Evolutionary conservation across 208 protist species (phyloP), one percentile per base, ranked within the genome.

Genomic region (Leishmania arabica): DNA sequence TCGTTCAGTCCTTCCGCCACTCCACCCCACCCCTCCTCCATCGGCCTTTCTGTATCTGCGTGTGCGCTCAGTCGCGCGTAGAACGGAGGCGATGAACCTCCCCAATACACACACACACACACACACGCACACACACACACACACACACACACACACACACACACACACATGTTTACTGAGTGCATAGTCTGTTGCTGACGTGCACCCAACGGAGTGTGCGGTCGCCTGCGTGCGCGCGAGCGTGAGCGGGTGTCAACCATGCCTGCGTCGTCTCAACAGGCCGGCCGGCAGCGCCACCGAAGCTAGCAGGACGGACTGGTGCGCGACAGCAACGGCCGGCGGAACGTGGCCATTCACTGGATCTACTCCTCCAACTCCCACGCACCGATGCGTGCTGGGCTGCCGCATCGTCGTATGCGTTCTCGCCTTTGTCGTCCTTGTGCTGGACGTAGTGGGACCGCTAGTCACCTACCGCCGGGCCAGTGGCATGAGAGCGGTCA

Each of bases 301-400:
- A 47, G 58, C 49, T 62, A 64, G 73, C 64, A 42, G 40, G 73
- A 49, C 24, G 73, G 79, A 15, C 40, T 71, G 21, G 68, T 80
- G 17, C 42, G 68, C 42, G 68, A 76, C 31, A 34, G 75, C 68
- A 34, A 40, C 53, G 68, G 75, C 2, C 49, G 62, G 45, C 1
- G 5, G 4, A 70, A 80, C 37, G 68, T 80, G 4, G 68, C 75
- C 4, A n/a, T 85, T 13, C 77, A 85, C 58, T 45, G 34, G 15
- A 13, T 60, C 24, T 82, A 82, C 77, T 69, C 72, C 66, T 6
- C 60, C 75, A 4, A 37, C 2, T 37, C 2, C 17, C 77, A 9
- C 19, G 34, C 65, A 64, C 17, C 40, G 58, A 4, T 11, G 51
- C 31, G 54, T 85, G 42, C n/a, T 82, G 7, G 37, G 73, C 24